These are phyloP conservation scores for Austroboletus rostrupii DNA, from an alignment of 1,284 basidiomycete species.

Conservation along the genomic window DNA sequence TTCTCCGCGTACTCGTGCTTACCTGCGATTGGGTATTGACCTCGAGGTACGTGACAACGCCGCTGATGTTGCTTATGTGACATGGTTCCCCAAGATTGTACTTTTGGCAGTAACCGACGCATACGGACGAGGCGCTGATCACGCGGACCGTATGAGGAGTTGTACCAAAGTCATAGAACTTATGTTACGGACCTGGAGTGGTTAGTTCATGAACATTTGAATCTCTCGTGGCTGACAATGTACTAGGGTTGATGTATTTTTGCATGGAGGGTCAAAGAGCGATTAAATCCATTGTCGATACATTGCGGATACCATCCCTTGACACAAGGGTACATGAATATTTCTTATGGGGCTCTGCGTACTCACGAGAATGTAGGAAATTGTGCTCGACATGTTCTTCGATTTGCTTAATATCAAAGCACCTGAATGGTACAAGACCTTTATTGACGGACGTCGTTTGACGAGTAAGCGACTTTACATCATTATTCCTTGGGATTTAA, in stretches of 20 bases:
- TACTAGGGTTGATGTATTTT: slow-evolving; percentile 84
- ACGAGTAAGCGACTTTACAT: slow-evolving; percentile 57
- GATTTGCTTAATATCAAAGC: slow-evolving; percentile 89
- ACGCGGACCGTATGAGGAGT: slow-evolving; percentile 74
- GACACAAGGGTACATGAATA: slow-evolving; percentile 67
- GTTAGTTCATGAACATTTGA: slow-evolving; percentile 42
- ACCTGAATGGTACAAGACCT: slow-evolving; percentile 87
- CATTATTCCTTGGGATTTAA: not conserved
- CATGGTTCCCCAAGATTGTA: slow-evolving; percentile 54
- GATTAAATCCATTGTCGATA: slow-evolving; percentile 81
- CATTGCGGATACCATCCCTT: slow-evolving; percentile 82
- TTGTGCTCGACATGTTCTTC: slow-evolving; percentile 91
- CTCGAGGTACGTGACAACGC: slow-evolving; percentile 64
- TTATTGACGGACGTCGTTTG: slow-evolving; percentile 80
- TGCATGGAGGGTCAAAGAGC: slow-evolving; percentile 88
- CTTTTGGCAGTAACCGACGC: slow-evolving; percentile 88
- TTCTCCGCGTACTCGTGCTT: slow-evolving; percentile 77
- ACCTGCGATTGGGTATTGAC: slow-evolving; percentile 81
- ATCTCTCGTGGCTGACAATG: slow-evolving; percentile 9
- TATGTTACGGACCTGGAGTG: slow-evolving; percentile 91
- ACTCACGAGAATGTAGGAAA: slow-evolving; percentile 55
- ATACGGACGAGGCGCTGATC: slow-evolving; percentile 76
- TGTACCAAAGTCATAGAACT: slow-evolving; percentile 78
- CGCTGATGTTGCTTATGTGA: slow-evolving; percentile 12
- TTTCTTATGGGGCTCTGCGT: not conserved